Base-by-base conservation (phyloP, 345 rosid species). In the Eucalyptus cladocalyx region DNA sequence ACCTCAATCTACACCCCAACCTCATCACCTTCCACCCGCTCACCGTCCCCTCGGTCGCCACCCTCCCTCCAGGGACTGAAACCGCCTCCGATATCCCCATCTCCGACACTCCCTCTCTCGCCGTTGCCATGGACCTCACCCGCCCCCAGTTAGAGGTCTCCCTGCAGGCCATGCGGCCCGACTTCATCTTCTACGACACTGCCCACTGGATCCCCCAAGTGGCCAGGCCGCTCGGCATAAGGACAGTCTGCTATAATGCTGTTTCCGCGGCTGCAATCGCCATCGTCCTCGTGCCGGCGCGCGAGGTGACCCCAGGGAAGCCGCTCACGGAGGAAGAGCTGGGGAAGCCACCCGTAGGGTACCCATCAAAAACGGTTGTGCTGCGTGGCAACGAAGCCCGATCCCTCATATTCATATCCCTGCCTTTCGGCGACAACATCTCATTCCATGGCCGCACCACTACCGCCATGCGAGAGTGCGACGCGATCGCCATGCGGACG, bases 21-120 rank as follows among this genome's bases (percentile, higher is more conserved):
- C 93, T 69, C 47, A 92, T 94, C 54, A 34, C 89, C 30, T 93
- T 95, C 89, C 89, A 87, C 37, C 88, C 93, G 28, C 48, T 95
- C 45, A 32, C 81, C 21, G 47, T 96, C 47, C 94, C 96, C 23
- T 91, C 40, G 3, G 94, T 94, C 45, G 67, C 91, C 7, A 96
- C 96, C 86, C 97, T 97, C 87, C 99, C 99, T 34, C 89, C 90
- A 2, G 98, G 97, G 9, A 88, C 95, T 1, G 95, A 96, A 88
- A 97, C 98, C 3, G 94, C 95, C 80, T 95, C 99, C 3, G 98
- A 97, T 12, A 88, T 97, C 42, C 95, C 97, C 34, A 86, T 94
- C 83, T 86, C 87, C 47, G 48, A 92, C 37, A 90, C 56, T 69
- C 91, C 91, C 87, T 91, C 91, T 56, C 97, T 97, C 45, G 89